phyloP scores from a whole-genome alignment of 345 rosid species.

The Pseudoturritis turrita region DNA sequence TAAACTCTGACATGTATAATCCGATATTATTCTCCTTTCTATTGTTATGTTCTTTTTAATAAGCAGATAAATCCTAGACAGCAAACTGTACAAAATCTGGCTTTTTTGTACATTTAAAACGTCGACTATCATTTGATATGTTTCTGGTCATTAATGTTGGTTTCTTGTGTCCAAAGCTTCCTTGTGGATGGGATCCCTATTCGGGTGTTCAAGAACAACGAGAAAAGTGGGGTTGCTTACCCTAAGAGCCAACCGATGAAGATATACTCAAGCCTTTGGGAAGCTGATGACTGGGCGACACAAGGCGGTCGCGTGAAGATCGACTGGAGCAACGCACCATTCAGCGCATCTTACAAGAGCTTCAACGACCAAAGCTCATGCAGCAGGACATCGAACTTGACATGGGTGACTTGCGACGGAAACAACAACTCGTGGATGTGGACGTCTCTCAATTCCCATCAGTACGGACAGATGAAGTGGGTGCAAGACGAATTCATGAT shows the following conservation, averaged over 20 bases:
- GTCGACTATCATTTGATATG: background rate
- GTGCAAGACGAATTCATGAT: slow-evolving; percentile 48
- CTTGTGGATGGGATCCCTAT: slow-evolving; percentile 50
- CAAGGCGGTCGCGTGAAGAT: slow-evolving; percentile 51
- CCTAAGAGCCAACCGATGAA: slow-evolving; percentile 51
- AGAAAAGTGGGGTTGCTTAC: slow-evolving; percentile 41
- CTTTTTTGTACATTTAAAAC: background rate
- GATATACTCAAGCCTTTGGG: slow-evolving; percentile 54
- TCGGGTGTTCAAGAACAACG: slow-evolving; percentile 54
- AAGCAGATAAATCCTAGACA: background rate
- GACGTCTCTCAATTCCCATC: slow-evolving; percentile 23
- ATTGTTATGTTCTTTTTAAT: background rate
- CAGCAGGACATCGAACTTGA: slow-evolving; percentile 21
- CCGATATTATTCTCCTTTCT: background rate
- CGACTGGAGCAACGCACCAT: slow-evolving; percentile 54
- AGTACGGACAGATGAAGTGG: slow-evolving; percentile 41
- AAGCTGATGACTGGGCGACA: slow-evolving; percentile 60
- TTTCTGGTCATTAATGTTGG: background rate
- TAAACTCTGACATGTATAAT: background rate
- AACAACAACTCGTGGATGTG: slow-evolving; percentile 30
- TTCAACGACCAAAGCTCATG: slow-evolving; percentile 38
- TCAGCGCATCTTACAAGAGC: slow-evolving; percentile 37
- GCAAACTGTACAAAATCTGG: background rate
- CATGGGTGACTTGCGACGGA: slow-evolving; percentile 22
- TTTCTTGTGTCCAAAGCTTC: slow-evolving; percentile 32